Conservation (phyloP, 2,329 filamentous ascomycete genomes). For the Paracoccidioides lutzii region DNA sequence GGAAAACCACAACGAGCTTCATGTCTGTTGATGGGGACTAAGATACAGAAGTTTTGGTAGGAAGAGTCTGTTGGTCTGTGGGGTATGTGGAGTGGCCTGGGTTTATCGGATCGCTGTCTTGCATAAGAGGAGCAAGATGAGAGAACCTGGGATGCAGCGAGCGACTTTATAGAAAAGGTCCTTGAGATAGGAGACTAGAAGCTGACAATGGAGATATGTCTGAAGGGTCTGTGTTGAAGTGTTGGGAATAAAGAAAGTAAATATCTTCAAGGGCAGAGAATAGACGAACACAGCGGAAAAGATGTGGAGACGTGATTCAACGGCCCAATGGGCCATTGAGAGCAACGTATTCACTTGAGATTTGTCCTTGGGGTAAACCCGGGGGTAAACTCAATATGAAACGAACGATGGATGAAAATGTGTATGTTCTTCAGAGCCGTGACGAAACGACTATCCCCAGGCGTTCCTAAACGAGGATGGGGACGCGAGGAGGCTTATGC, state of each 20-base stretch:
- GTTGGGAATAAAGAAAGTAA: slow-evolving; percentile 5
- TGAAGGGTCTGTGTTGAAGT: neutral
- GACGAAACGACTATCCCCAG: neutral
- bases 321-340: slow-evolving; percentile 1
- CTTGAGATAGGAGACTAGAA: neutral
- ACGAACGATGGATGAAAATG: neutral
- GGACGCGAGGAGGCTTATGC: neutral
- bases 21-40: slow-evolving; percentile 24
- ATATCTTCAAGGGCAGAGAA: neutral
- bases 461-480: neutral
- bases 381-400: neutral
- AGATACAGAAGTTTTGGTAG: neutral
- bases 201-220: neutral
- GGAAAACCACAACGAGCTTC: slow-evolving; percentile 36
- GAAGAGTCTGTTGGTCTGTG: slow-evolving; percentile 6
- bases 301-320: neutral
- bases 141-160: neutral
- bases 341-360: neutral
- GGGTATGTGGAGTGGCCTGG: neutral
- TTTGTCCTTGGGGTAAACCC: neutral
- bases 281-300: neutral
- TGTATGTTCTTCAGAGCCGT: neutral
- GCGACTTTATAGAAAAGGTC: slow-evolving; percentile 1
- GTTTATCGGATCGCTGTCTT: neutral
- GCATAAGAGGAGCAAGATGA: neutral